Conservation (phyloP, 169 alveolate genomes). For the Eimeria tenella region DNA sequence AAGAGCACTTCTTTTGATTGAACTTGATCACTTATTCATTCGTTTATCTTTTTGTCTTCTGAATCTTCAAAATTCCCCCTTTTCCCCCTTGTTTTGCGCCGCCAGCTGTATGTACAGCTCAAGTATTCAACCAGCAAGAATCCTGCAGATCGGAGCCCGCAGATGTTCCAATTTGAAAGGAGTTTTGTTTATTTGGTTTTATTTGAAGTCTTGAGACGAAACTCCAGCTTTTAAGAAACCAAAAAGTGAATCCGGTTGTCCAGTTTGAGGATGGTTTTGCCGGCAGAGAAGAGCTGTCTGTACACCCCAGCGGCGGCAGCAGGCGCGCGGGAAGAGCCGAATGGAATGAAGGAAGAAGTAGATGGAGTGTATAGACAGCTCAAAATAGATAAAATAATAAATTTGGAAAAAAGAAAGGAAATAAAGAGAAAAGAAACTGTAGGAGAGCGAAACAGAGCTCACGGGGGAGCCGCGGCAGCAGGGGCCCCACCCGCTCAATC, state of each 20-base stretch:
- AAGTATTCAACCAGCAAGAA: too few species aligned
- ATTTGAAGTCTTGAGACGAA: neutral
- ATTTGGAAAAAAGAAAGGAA: neutral
- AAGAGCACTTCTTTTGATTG: neutral
- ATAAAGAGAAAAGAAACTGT: neutral
- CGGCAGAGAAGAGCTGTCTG: neutral
- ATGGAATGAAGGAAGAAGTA: neutral
- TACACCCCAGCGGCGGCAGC: too few species aligned
- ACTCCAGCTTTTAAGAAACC: neutral
- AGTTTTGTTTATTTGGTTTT: too few species aligned
- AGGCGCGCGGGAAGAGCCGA: neutral
- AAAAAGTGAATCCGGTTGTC: neutral
- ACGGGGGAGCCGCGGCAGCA: too few species aligned
- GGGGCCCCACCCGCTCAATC: neutral
- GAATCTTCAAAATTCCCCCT: neutral
- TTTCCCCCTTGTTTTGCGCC: neutral
- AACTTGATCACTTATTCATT: neutral
- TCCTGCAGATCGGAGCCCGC: too few species aligned
- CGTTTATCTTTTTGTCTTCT: neutral
- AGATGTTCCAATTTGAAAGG: too few species aligned
- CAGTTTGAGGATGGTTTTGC: neutral
- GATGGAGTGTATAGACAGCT: neutral
- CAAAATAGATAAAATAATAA: neutral
- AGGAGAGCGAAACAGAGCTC: neutral
- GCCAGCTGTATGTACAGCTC: neutral